Evolutionary conservation across 768 basidiomycete species (phyloP), one percentile per base, ranked within the genome.

Genomic region (Pulveroboletus sp.): DNA sequence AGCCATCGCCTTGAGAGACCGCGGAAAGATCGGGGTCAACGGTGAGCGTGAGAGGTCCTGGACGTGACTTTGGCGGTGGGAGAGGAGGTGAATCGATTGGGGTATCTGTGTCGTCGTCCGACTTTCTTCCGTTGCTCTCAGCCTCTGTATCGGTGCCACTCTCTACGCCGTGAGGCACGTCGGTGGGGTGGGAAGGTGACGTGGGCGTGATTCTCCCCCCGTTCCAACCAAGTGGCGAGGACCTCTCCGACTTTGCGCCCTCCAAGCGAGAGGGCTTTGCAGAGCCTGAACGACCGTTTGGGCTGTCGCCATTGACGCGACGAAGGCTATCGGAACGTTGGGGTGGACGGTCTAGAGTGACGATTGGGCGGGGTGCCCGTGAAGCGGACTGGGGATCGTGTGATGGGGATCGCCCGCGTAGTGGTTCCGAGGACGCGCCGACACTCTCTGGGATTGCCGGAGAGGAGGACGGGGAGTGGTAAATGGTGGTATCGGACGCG

Each of bases 111-210:
- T 60, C 55, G 7, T 60, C 67, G 21, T 63, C 58, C 7, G 65
- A 67, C 19, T 53, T 50, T 32, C 57, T 66, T 25, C 63, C 70
- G 17, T 76, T 78, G 37, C 66, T 64, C 51, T 87, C 85, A 0
- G 74, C 72, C 38, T 88, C 87, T 0, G 81, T 84, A 52, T 89
- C 87, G 3, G 83, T 85, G 13, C 81, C 85, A 57, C 85, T 87
- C 68, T 88, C 87, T 16, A 89, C 73, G 12, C 80, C 73, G 42
- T 78, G 81, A 47, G 87, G 88, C 10, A 89, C 86, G 60, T 90
- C 87, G 0, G 78, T 80, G 31, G 69, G 75, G 58, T 83, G 80
- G 3, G 79, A 74, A 5, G 86, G 85, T 0, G 84, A 85, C 4
- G 74, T 70, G 13, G 84, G 80, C 46, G 62, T 56, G 10, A 55